Evolutionary conservation across 2,329 filamentous ascomycete species (phyloP).

Genomic region (Botrytis galanthina): DNA sequence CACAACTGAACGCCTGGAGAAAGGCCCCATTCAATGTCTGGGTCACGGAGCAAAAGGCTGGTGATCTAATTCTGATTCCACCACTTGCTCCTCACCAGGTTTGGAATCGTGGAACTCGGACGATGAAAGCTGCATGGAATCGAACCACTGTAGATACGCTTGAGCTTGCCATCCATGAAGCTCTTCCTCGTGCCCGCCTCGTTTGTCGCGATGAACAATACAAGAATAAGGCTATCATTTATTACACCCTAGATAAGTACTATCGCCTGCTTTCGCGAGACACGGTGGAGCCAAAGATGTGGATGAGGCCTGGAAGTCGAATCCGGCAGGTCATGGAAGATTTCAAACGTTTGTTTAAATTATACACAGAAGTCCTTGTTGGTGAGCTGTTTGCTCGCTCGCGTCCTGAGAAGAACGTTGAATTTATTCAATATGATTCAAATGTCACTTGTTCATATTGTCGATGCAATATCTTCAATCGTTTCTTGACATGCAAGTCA

Average conservation of each 20-base stretch:
- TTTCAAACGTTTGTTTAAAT: slow-evolving; percentile 73
- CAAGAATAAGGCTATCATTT: slow-evolving; percentile 96
- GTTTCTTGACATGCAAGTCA: slow-evolving; percentile 86
- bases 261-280: slow-evolving; percentile 57
- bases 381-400: slow-evolving; percentile 80
- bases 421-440: slow-evolving; percentile 79
- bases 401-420: slow-evolving; percentile 62
- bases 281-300: slow-evolving; percentile 44
- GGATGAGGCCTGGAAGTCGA: slow-evolving; percentile 38
- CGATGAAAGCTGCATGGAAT: slow-evolving; percentile 98
- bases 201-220: slow-evolving; percentile 98
- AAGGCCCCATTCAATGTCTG: slow-evolving; percentile 91
- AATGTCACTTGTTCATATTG: slow-evolving; percentile 96
- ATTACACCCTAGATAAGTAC: slow-evolving; percentile 83
- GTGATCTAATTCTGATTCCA: slow-evolving; percentile 91
- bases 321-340: slow-evolving; percentile 74
- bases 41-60: slow-evolving; percentile 83
- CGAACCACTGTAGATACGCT: slow-evolving; percentile 89
- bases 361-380: slow-evolving; percentile 76
- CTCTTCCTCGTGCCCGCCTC: slow-evolving; percentile 80
- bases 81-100: slow-evolving; percentile 94
- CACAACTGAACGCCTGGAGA: slow-evolving; percentile 93
- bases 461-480: slow-evolving; percentile 93
- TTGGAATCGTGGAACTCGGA: slow-evolving; percentile 94
- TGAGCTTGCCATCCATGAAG: slow-evolving; percentile 80